phyloP scores from a whole-genome alignment of 768 basidiomycete genomes.

The Boletales sp. region DNA sequence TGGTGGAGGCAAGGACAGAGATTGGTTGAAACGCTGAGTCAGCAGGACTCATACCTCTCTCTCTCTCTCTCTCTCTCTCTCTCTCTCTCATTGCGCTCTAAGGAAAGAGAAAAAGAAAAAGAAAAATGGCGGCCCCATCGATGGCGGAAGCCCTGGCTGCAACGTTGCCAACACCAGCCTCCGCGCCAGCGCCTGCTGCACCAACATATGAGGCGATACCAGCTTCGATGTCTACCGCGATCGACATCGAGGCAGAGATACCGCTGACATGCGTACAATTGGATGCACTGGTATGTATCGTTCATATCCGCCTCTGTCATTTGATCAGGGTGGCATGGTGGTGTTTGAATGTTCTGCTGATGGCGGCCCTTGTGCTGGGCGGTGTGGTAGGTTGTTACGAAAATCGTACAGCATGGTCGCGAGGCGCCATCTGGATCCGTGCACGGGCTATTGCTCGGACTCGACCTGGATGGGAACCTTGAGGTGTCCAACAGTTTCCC shows the following conservation, averaged over 20 bases:
- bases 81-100: not conserved
- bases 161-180: conserved; percentile 59
- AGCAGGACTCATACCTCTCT: conserved; percentile 1
- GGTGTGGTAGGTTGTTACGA: conserved; percentile 71
- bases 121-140: conserved; percentile 65
- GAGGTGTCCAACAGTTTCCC: conserved; percentile 92
- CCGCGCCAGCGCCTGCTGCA: conserved; percentile 57
- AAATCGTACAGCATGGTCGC: conserved; percentile 89
- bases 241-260: conserved; percentile 92
- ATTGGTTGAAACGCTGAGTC: conserved; percentile 15
- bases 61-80: not conserved
- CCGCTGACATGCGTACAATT: conserved; percentile 76
- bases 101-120: not conserved
- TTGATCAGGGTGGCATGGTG: not conserved
- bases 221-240: conserved; percentile 85
- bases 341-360: conserved; percentile 10
- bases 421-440: conserved; percentile 72
- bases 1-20: conserved; percentile 7
- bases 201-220: conserved; percentile 85
- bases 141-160: conserved; percentile 95
- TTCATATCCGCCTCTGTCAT: conserved; percentile 4
- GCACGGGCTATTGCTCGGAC: conserved; percentile 82
- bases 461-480: conserved; percentile 87
- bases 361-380: not conserved
- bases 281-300: conserved; percentile 72